Conservation (phyloP, 2,329 filamentous ascomycete species). For the Teratosphaeria gauchensis region DNA sequence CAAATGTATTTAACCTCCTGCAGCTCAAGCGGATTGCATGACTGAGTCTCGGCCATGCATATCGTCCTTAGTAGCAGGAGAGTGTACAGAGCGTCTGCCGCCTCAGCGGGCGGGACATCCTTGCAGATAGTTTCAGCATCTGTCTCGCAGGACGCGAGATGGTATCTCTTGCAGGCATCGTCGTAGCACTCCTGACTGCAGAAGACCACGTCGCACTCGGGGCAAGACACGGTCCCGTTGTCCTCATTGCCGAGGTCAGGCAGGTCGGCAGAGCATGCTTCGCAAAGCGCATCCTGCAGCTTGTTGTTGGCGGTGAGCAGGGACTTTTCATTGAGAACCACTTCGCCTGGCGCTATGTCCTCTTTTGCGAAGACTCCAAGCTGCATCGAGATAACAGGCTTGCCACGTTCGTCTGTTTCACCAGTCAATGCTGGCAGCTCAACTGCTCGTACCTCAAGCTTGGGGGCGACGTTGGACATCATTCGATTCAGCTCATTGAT, state of each 20-base stretch:
- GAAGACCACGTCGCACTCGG: constrained; percentile 49
- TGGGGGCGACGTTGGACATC: constrained; percentile 61
- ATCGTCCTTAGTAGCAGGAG: constrained; percentile 49
- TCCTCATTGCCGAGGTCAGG: constrained; percentile 34
- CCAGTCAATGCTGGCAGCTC: constrained; percentile 58
- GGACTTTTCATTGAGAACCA: constrained; percentile 71
- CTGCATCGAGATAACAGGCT: constrained; percentile 38
- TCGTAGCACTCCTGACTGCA: constrained; percentile 49
- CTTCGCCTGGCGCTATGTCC: constrained; percentile 66
- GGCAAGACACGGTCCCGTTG: constrained; percentile 32
- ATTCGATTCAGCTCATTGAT: constrained; percentile 55
- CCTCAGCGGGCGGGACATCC: constrained; percentile 47
- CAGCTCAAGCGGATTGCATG: constrained; percentile 49
- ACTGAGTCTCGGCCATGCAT: constrained; percentile 52
- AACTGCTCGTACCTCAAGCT: constrained; percentile 68
- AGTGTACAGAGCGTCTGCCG: constrained; percentile 51
- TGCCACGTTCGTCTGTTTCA: background rate
- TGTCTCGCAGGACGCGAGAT: constrained; percentile 48
- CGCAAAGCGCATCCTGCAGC: constrained; percentile 76
- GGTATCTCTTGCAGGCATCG: constrained; percentile 47
- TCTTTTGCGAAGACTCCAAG: constrained; percentile 83
- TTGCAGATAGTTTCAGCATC: constrained; percentile 49
- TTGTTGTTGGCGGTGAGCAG: constrained; percentile 83
- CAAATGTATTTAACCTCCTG: constrained; percentile 55
- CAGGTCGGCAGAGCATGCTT: constrained; percentile 72